Conservation (phyloP, 345 rosid genomes). For the Noccaea caerulescens region DNA sequence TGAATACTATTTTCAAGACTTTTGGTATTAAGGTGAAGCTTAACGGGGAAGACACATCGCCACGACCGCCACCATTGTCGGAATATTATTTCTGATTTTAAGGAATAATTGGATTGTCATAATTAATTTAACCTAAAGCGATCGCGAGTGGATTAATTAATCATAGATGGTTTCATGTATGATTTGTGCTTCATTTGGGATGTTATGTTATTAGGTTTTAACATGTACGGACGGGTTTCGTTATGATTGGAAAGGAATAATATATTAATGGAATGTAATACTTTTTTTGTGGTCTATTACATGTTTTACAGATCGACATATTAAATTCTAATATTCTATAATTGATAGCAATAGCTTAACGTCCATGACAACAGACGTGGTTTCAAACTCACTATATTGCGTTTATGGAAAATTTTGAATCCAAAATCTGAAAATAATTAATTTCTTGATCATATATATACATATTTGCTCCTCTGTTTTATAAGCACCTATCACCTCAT, state of each 20-base stretch:
- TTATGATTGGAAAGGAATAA: slow-evolving; percentile 38
- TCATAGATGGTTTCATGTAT: slow-evolving; percentile 36
- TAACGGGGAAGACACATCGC: slow-evolving; percentile 40
- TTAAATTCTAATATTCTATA: too few species aligned
- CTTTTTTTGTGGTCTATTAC: neutral
- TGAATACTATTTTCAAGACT: slow-evolving; percentile 32
- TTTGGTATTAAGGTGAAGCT: slow-evolving; percentile 45
- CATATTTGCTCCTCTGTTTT: too few species aligned
- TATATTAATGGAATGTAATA: neutral
- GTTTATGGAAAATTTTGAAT: too few species aligned
- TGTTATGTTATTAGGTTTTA: slow-evolving; percentile 41
- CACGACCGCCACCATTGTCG: slow-evolving; percentile 43
- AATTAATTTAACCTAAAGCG: slow-evolving; percentile 22
- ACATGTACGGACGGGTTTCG: slow-evolving; percentile 36
- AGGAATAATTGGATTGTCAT: slow-evolving; percentile 4
- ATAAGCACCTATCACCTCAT: too few species aligned
- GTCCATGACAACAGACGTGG: too few species aligned
- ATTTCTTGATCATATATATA: too few species aligned
- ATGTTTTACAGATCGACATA: too few species aligned
- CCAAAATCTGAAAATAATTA: too few species aligned
- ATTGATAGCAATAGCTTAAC: too few species aligned
- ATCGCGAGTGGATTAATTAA: slow-evolving; percentile 21
- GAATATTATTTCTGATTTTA: slow-evolving; percentile 35
- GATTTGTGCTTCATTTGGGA: slow-evolving; percentile 28
- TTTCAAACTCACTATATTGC: too few species aligned